These are phyloP conservation scores for Sporothrix humicola DNA, from an alignment of 2,329 filamentous ascomycete species.

Conservation along the genomic window DNA sequence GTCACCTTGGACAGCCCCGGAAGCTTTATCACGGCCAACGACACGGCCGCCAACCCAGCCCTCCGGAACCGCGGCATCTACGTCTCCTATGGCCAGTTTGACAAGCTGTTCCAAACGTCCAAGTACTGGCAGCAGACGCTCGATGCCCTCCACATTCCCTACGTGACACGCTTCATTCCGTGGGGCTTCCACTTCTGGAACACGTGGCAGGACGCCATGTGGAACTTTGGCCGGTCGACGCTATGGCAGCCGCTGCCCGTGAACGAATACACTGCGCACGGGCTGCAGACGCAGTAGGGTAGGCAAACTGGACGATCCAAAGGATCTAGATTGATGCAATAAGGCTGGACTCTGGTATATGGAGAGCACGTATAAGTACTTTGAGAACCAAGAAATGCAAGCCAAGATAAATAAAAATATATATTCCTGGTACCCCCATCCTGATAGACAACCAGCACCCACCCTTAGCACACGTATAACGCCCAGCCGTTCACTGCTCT, in stretches of 20 bases:
- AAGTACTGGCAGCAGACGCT: conserved; percentile 1
- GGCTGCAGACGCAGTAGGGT: neutral
- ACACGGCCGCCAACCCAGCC: neutral
- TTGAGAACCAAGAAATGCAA: neutral
- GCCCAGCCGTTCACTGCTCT: neutral
- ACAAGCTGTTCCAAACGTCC: conserved; percentile 4
- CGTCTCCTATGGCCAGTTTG: conserved; percentile 7
- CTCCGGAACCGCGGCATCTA: neutral
- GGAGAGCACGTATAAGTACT: too few relatives aligned
- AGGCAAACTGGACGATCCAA: too few relatives aligned
- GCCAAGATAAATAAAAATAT: neutral
- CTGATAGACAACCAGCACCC: neutral
- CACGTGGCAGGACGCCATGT: conserved; percentile 5
- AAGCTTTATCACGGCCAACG: neutral
- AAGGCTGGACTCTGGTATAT: too few relatives aligned
- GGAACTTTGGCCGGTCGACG: conserved; percentile 14
- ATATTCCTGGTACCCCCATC: neutral
- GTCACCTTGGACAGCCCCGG: neutral
- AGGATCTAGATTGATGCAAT: too few relatives aligned
- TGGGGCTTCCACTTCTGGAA: conserved; percentile 10
- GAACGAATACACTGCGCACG: neutral
- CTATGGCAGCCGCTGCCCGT: neutral
- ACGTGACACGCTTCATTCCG: neutral
- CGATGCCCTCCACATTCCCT: neutral
- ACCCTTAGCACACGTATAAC: neutral